Evolutionary conservation across 768 basidiomycete species (phyloP).

Genomic region (Mycena epipterygia): DNA sequence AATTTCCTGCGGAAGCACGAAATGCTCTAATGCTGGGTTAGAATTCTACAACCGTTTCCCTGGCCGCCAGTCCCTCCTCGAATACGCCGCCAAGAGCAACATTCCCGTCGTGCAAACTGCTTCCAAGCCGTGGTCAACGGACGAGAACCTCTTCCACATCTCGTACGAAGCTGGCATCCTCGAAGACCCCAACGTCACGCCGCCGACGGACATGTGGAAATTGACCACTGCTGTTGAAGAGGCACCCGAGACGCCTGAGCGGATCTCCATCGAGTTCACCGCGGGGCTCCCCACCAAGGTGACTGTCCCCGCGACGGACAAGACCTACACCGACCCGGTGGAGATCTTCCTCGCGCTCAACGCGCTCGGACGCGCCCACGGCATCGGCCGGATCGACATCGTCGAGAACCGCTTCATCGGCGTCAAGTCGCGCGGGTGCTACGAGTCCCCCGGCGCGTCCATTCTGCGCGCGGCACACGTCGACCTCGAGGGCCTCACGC

Average conservation of each 20-base stretch:
- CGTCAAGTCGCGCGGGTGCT: conserved; percentile 99
- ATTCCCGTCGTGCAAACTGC: conserved; percentile 97
- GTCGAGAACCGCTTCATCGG: conserved; percentile 99
- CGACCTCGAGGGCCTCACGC: conserved; percentile 97
- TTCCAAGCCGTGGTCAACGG: conserved; percentile 99
- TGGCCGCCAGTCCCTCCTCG: conserved; percentile 93
- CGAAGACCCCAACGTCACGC: conserved; percentile 95
- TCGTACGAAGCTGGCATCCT: conserved; percentile 99
- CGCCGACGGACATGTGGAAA: conserved; percentile 99
- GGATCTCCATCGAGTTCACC: conserved; percentile 88
- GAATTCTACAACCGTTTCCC: conserved; percentile 99
- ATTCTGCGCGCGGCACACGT: conserved; percentile 96
- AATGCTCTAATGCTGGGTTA: conserved; percentile 42
- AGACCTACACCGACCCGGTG: conserved; percentile 90
- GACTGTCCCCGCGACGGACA: conserved; percentile 63
- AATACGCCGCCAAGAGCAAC: conserved; percentile 87
- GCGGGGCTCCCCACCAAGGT: conserved; percentile 91
- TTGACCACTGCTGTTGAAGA: conserved; percentile 87
- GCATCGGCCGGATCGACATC: conserved; percentile 97
- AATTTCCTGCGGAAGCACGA: background rate
- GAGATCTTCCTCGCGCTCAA: conserved; percentile 95
- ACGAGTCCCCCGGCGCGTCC: conserved; percentile 97
- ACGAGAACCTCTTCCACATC: conserved; percentile 99
- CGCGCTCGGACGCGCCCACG: conserved; percentile 93
- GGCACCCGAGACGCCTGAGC: conserved; percentile 85